Percentiles rank a stretch among this genome's conserved stretches.
These are phyloP conservation scores for Platismatia glauca DNA, from an alignment of 495 filamentous ascomycete species.

Conservation along the genomic window DNA sequence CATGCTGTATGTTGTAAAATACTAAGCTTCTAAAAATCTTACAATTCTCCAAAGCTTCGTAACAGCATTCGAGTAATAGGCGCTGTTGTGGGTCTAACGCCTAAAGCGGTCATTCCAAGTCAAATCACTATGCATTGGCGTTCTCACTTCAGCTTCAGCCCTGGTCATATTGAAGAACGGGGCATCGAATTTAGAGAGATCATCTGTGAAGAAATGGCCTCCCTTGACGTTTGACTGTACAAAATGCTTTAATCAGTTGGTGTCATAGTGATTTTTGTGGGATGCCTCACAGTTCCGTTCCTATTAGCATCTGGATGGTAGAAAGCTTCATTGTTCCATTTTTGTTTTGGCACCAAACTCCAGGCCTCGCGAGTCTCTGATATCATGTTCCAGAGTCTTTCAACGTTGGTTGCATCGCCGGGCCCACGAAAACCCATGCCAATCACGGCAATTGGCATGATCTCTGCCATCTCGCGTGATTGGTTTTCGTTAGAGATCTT, in stretches of 20 bases:
- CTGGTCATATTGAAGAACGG: constrained; percentile 46
- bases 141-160: constrained; percentile 29
- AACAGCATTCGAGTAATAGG: neutral
- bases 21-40: neutral
- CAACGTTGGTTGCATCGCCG: constrained; percentile 38
- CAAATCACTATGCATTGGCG: too few species aligned
- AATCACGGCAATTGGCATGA: constrained; percentile 45
- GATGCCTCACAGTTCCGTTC: constrained; percentile 1
- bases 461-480: neutral
- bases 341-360: constrained; percentile 15
- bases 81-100: neutral
- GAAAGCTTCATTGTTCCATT: constrained; percentile 24
- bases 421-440: constrained; percentile 51
- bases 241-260: neutral
- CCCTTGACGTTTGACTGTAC: constrained; percentile 3
- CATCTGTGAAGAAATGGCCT: constrained; percentile 28
- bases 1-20: too few species aligned
- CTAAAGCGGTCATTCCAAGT: neutral
- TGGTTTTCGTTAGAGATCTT: neutral
- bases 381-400: constrained; percentile 46
- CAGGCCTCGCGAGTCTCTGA: constrained; percentile 15
- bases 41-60: constrained; percentile 6
- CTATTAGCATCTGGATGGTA: constrained; percentile 20
- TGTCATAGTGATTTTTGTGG: neutral
- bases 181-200: constrained; percentile 33